phyloP scores from a whole-genome alignment of 2,329 filamentous ascomycete genomes.

The Fusarium sp. region DNA sequence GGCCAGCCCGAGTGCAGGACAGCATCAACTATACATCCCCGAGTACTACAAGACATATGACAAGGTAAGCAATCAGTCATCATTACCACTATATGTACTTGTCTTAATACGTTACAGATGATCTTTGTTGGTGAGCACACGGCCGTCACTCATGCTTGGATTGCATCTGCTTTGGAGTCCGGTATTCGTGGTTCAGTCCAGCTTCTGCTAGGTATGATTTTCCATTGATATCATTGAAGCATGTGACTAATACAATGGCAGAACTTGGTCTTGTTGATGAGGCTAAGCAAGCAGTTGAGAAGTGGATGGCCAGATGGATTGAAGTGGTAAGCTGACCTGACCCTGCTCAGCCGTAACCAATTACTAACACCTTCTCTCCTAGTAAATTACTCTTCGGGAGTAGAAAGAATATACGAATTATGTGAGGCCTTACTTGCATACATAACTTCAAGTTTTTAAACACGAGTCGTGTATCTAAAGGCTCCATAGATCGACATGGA shows the following conservation, averaged over 20 bases:
- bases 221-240: no score
- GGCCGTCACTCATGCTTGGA: slow-evolving; percentile 21
- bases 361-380: background rate
- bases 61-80: background rate
- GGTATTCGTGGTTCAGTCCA: slow-evolving; percentile 17
- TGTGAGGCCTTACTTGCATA: no score
- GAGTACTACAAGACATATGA: slow-evolving; percentile 28
- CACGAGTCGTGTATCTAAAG: no score
- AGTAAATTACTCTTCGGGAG: background rate
- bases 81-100: accelerated
- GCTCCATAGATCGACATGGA: no score
- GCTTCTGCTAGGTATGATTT: background rate
- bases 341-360: accelerated
- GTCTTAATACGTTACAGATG: background rate
- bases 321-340: background rate
- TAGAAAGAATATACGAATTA: no score
- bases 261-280: slow-evolving; percentile 21
- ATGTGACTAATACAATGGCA: no score
- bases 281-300: slow-evolving; percentile 11
- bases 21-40: slow-evolving; percentile 16
- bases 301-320: slow-evolving; percentile 33
- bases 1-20: slow-evolving; percentile 19
- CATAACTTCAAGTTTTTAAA: no score
- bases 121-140: slow-evolving; percentile 30
- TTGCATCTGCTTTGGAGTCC: slow-evolving; percentile 16